Percentiles rank a stretch among this genome's conserved stretches.
phyloP scores from a whole-genome alignment of 2,329 filamentous ascomycete species.

The Aspergillus hiratsukae region DNA sequence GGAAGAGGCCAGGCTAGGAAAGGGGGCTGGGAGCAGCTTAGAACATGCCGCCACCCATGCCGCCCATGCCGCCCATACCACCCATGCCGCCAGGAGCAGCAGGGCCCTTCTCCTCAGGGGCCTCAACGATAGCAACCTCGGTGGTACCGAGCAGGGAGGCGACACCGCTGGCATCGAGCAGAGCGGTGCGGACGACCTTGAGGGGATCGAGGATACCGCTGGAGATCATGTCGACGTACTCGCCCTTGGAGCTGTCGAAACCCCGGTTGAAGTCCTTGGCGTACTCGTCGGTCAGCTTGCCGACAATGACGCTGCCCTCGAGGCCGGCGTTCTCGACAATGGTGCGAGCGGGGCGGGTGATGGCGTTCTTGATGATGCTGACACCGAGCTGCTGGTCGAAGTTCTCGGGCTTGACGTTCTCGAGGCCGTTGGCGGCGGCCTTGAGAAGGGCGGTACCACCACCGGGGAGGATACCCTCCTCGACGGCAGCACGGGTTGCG shows the following conservation, averaged over 20 bases:
- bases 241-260: conserved; percentile 91
- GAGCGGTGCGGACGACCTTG: conserved; percentile 97
- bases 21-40: conserved; percentile 35
- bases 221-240: conserved; percentile 98
- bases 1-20: conserved; percentile 11
- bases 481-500: conserved; percentile 94
- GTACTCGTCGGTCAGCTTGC: conserved; percentile 95
- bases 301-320: conserved; percentile 92
- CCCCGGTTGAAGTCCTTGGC: conserved; percentile 95
- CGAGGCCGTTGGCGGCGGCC: conserved; percentile 84
- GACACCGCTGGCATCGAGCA: conserved; percentile 91
- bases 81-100: conserved; percentile 49
- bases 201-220: conserved; percentile 97
- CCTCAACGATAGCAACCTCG: conserved; percentile 96
- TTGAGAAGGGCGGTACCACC: conserved; percentile 98
- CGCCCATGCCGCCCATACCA: conserved; percentile 59
- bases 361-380: conserved; percentile 95
- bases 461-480: conserved; percentile 98
- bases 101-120: conserved; percentile 80
- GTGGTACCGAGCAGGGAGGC: conserved; percentile 96
- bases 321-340: conserved; percentile 98
- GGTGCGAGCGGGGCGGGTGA: conserved; percentile 87
- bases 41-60: conserved; percentile 64
- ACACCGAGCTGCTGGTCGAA: conserved; percentile 99
- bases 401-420: conserved; percentile 80